These are phyloP conservation scores for Colletotrichum cuscutae DNA, from an alignment of 2,329 filamentous ascomycete species.

Conservation along the genomic window DNA sequence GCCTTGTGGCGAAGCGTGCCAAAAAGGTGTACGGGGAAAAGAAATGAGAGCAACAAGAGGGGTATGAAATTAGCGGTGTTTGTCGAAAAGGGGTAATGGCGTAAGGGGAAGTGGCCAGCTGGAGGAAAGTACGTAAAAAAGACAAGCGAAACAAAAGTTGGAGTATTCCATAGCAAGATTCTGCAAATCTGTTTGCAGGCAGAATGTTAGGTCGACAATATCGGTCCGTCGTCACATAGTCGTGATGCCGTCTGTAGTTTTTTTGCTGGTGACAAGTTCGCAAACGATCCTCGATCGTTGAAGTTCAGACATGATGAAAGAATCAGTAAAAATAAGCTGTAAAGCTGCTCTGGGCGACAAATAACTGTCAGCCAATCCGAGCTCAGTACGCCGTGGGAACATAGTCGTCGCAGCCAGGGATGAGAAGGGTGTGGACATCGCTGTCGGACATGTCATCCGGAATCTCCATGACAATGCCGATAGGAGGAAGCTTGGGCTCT, in stretches of 20 bases:
- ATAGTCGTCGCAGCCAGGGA: slow-evolving; percentile 32
- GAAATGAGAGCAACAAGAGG: neutral
- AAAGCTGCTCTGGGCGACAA: neutral
- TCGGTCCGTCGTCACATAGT: slow-evolving; percentile 7
- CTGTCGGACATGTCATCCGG: slow-evolving; percentile 29
- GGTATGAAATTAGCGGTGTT: neutral
- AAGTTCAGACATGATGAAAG: slow-evolving; percentile 5
- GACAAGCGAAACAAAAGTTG: slow-evolving; percentile 24
- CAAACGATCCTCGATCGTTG: neutral
- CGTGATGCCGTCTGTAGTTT: neutral
- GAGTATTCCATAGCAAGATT: slow-evolving; percentile 22
- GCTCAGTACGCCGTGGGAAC: slow-evolving; percentile 6
- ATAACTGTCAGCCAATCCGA: neutral
- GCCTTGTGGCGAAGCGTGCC: neutral
- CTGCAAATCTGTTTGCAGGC: slow-evolving; percentile 24
- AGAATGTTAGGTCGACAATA: slow-evolving; percentile 31
- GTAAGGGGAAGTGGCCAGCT: slow-evolving; percentile 20
- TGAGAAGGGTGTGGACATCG: slow-evolving; percentile 28
- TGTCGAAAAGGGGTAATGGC: neutral
- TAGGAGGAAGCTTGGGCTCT: slow-evolving; percentile 3
- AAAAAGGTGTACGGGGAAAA: neutral
- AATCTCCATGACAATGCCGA: slow-evolving; percentile 29
- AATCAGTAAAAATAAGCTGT: neutral
- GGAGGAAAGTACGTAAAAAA: slow-evolving; percentile 29
- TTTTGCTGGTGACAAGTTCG: neutral